Evolutionary conservation across 352 stramenopile genomes (phyloP).

Genomic region (Phytophthora crassamura): DNA sequence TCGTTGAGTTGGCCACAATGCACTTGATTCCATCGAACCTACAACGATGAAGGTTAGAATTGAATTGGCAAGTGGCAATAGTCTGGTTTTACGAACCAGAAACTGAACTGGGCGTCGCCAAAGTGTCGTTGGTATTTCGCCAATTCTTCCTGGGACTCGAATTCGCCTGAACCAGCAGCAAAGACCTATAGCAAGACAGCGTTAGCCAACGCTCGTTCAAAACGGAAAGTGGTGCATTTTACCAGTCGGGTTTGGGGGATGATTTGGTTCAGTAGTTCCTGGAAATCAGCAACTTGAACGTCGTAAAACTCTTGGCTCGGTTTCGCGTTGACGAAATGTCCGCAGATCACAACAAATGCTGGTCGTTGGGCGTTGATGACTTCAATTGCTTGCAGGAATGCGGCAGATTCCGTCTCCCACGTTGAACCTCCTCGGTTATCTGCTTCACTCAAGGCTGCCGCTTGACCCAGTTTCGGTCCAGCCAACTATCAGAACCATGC

Average conservation of each 20-base stretch:
- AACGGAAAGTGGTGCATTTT: not conserved
- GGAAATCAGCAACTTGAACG: slow-evolving; percentile 59
- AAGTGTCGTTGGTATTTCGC: slow-evolving; percentile 57
- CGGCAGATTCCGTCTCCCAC: slow-evolving; percentile 48
- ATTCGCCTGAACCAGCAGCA: slow-evolving; percentile 41
- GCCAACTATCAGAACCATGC: slow-evolving; percentile 46
- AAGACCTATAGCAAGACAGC: slow-evolving; percentile 49
- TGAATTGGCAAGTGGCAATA: not conserved
- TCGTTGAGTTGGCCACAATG: slow-evolving; percentile 73
- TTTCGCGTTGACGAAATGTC: slow-evolving; percentile 59
- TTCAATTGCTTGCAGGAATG: slow-evolving; percentile 57
- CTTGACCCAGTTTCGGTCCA: slow-evolving; percentile 52
- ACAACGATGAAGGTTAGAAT: slow-evolving; percentile 1
- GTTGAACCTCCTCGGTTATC: slow-evolving; percentile 50
- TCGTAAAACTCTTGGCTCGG: slow-evolving; percentile 47
- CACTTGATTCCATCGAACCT: slow-evolving; percentile 85
- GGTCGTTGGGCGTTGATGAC: slow-evolving; percentile 58
- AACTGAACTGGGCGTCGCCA: slow-evolving; percentile 74
- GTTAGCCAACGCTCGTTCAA: slow-evolving; percentile 1
- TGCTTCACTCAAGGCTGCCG: slow-evolving; percentile 36
- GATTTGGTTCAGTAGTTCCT: slow-evolving; percentile 71
- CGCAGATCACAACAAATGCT: slow-evolving; percentile 73
- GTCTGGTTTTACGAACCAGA: slow-evolving; percentile 59
- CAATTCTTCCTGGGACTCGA: slow-evolving; percentile 22
- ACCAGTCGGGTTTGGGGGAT: slow-evolving; percentile 65